phyloP scores from a whole-genome alignment of 1,284 basidiomycete genomes.

The Flammula alnicola region DNA sequence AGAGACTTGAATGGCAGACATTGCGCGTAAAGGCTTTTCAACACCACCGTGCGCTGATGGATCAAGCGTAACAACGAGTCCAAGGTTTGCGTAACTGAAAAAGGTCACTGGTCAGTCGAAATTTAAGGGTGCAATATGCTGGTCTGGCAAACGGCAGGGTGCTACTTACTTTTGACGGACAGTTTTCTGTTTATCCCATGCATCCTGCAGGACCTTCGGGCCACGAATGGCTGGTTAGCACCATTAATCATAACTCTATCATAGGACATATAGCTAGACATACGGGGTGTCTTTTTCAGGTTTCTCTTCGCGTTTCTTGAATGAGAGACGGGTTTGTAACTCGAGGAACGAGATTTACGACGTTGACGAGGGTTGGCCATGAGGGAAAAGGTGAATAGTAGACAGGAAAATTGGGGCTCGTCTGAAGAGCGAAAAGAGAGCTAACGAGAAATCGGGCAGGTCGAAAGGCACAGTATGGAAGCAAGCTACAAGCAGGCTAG shows the following conservation, averaged over 20 bases:
- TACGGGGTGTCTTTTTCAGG: conserved; percentile 79
- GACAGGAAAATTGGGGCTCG: not conserved
- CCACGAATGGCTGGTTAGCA: conserved; percentile 72
- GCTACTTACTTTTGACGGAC: conserved; percentile 87
- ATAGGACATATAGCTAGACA: conserved; percentile 26
- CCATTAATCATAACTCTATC: conserved; percentile 9
- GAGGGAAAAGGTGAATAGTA: not conserved
- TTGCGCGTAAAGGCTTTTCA: conserved; percentile 39
- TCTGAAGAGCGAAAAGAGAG: no score
- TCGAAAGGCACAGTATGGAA: no score
- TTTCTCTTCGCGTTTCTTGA: conserved; percentile 73
- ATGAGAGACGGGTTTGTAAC: conserved; percentile 71
- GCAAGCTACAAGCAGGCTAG: no score
- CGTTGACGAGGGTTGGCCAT: conserved; percentile 96
- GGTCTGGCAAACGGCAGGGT: not conserved
- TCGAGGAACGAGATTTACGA: conserved; percentile 75
- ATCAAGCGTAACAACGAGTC: conserved; percentile 70
- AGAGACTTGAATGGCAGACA: conserved; percentile 6
- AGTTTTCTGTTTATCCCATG: conserved; percentile 91
- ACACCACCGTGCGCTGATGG: conserved; percentile 67
- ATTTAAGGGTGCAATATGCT: not conserved
- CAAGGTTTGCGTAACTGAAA: conserved; percentile 78
- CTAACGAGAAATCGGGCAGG: no score
- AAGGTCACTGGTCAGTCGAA: no score
- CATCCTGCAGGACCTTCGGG: conserved; percentile 81